Base-by-base conservation (phyloP, 78 protist genomes). In the Diacronema lutheri region DNA sequence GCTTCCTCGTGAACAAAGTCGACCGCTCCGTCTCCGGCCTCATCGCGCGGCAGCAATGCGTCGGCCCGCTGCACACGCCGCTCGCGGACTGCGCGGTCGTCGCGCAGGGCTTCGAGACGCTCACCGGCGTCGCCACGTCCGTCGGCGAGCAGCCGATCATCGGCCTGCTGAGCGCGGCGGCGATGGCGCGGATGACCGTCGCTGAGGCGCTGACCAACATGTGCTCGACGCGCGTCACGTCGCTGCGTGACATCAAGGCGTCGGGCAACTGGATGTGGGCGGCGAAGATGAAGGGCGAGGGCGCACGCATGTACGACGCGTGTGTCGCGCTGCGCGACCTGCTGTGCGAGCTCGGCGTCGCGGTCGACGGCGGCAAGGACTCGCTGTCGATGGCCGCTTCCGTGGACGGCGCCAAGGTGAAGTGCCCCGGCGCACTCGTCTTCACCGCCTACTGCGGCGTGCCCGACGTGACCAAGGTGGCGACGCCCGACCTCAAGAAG, bases 261-360 rank as follows among this genome's bases (percentile, higher is more conserved):
- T 91, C 95, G 12, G 97, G 91, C 77, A 96, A 96, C 91, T 96
- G 98, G 98, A 96, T 96, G 98, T 93, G 92, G 94, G 95, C 97
- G 31, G 94, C 95, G 41, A 90, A 90, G 80, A 84, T 88, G n/a
- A 90, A 92, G 0, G 95, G 93, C 66, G 96, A 95, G 72, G 98
- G 94, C 61, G 91, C 95, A 4, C 88, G 74, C 23, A 93, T 96
- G 79, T 95, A 91, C 81, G 92, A 90, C 29, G 93, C 97, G 1
- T 92, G 91, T 40, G 88, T 65, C 37, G 96, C 96, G 38, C 91
- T 96, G 90, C 41, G 68, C 33, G 94, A 90, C 56, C 14, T 78
- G 65, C 78, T 86, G 89, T 1, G 20, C 69, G 79, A 23, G 71
- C 46, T 86, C 57, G 90, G 90, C 35, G 68, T 89, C 68, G 94